Percentiles rank a stretch among this genome's conserved stretches.
Conservation (phyloP, 2,329 filamentous ascomycete genomes). For the Colletotrichum falcatum region DNA sequence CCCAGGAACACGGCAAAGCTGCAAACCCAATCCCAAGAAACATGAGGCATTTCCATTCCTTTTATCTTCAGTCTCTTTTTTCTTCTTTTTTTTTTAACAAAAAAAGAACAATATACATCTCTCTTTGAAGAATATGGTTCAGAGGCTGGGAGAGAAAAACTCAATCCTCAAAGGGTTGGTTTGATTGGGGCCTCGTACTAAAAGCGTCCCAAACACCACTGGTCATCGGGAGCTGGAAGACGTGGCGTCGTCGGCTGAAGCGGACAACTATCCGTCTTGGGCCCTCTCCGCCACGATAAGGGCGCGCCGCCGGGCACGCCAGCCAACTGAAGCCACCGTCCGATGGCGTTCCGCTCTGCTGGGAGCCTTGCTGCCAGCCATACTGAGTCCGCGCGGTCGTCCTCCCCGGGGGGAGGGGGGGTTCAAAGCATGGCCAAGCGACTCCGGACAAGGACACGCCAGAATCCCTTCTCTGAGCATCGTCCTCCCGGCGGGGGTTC, state of each 20-base stretch:
- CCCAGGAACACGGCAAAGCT: not conserved
- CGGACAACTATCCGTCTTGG: conserved; percentile 6
- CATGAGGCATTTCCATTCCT: not conserved
- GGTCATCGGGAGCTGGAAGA: conserved; percentile 4
- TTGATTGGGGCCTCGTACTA: not conserved
- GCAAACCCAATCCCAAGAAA: conserved; percentile 1
- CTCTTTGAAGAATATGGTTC: not conserved
- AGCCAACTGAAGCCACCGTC: conserved; percentile 23
- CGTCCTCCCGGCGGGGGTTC: too few species aligned
- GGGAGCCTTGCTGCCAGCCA: not conserved
- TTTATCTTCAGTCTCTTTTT: too few species aligned
- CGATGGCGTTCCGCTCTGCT: conserved; percentile 11
- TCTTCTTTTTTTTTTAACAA: not conserved
- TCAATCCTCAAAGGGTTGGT: conserved; percentile 11
- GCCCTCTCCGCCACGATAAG: not conserved
- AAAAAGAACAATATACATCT: too few species aligned
- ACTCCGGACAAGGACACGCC: too few species aligned
- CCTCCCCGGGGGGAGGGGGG: conserved; percentile 2
- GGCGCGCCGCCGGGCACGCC: too few species aligned
- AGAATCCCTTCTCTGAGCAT: too few species aligned
- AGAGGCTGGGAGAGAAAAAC: not conserved
- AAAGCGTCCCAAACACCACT: conserved; percentile 11
- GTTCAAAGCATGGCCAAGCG: not conserved
- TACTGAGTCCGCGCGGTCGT: not conserved
- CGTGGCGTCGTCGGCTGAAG: conserved; percentile 14